phyloP scores from a whole-genome alignment of 1,284 basidiomycete genomes.

The Ceratobasidium theobromae region DNA sequence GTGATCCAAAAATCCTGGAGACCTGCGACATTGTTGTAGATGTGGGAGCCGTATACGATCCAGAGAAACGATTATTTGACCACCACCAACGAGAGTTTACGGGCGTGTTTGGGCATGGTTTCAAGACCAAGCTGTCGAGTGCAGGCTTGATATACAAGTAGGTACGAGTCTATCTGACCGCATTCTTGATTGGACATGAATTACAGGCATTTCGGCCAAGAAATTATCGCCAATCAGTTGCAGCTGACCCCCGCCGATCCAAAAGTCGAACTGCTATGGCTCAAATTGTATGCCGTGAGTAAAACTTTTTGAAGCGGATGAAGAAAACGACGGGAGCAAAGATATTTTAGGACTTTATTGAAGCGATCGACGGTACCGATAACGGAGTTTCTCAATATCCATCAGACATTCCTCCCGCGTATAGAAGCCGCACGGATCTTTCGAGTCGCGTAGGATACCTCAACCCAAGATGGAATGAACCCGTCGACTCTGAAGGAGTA shows the following conservation, averaged over 20 bases:
- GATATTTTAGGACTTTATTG: constrained; percentile 74
- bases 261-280: constrained; percentile 74
- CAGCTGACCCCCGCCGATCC: constrained; percentile 57
- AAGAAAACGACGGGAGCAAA: neutral
- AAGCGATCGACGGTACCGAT: constrained; percentile 94
- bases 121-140: constrained; percentile 85
- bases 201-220: constrained; percentile 85
- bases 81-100: constrained; percentile 96
- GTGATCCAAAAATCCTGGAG: constrained; percentile 79
- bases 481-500: constrained; percentile 57
- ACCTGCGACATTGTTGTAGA: constrained; percentile 96
- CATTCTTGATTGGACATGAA: neutral
- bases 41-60: constrained; percentile 92
- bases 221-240: constrained; percentile 74
- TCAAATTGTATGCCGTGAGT: constrained; percentile 80
- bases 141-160: constrained; percentile 96
- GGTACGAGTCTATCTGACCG: constrained; percentile 38
- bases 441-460: constrained; percentile 76
- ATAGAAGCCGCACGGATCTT: constrained; percentile 77
- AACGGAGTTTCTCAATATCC: constrained; percentile 87
- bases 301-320: constrained; percentile 19
- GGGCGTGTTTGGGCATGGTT: constrained; percentile 85
- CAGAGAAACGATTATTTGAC: constrained; percentile 78
- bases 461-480: constrained; percentile 92
- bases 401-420: constrained; percentile 59